phyloP scores from a whole-genome alignment of 495 filamentous ascomycete genomes.

The Aspergillus affinis region DNA sequence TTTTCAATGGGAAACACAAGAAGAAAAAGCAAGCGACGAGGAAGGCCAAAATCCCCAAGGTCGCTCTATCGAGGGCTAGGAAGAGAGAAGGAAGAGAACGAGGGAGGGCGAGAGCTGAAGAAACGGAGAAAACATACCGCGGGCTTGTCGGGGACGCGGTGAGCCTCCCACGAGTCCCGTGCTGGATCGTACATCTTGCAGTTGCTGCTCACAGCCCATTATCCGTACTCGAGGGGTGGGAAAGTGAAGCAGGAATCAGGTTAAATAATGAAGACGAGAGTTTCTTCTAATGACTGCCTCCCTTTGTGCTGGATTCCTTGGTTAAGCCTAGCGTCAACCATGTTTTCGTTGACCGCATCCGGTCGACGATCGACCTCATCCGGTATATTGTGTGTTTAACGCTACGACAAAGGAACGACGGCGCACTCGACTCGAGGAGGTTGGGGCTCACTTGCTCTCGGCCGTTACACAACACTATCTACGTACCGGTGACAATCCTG shows the following conservation, averaged over 20 bases:
- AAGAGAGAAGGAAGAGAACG: background rate
- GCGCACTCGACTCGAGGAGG: too few species aligned
- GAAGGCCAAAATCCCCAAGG: too few species aligned
- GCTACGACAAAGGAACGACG: background rate
- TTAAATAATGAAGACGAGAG: background rate
- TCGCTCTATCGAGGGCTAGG: background rate
- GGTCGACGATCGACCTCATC: conserved; percentile 11
- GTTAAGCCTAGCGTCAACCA: conserved; percentile 14
- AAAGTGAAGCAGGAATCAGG: background rate
- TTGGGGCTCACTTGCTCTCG: background rate
- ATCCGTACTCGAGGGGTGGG: background rate
- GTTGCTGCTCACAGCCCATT: conserved; percentile 4
- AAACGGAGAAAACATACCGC: background rate
- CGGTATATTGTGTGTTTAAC: background rate
- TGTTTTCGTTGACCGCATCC: conserved; percentile 22
- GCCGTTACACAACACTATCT: background rate
- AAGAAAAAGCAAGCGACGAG: background rate
- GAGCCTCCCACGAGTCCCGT: conserved; percentile 34
- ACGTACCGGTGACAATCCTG: background rate
- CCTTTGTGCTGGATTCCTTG: conserved; percentile 1
- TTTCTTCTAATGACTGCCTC: background rate
- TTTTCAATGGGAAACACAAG: background rate
- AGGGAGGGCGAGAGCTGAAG: too few species aligned
- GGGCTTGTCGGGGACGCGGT: conserved; percentile 2
- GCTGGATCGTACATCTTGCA: conserved; percentile 44